Conservation (phyloP, 2,329 filamentous ascomycete species). For the Colletotrichum acutatum region DNA sequence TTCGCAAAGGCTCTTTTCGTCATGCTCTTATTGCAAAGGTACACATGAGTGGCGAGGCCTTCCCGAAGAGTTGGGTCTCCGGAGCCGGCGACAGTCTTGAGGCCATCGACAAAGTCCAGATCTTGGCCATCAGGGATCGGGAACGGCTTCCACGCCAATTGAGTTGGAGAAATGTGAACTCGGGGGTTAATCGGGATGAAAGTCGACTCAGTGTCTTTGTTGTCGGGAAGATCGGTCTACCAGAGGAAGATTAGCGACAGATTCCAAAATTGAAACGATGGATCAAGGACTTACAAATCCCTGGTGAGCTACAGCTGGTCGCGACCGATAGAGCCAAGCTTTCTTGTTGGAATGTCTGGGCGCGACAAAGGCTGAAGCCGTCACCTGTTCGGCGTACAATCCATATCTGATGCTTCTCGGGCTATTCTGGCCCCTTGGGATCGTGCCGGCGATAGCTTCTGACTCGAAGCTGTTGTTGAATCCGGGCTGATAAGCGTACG, state of each 20-base stretch:
- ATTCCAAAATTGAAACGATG: too few species aligned
- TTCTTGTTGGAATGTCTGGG: slow-evolving; percentile 45
- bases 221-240: slow-evolving; percentile 35
- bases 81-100: slow-evolving; percentile 60
- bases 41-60: slow-evolving; percentile 61
- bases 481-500: slow-evolving; percentile 65
- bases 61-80: slow-evolving; percentile 61
- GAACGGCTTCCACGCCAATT: slow-evolving; percentile 58
- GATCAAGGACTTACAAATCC: slow-evolving; percentile 24
- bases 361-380: slow-evolving; percentile 47
- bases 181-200: slow-evolving; percentile 57
- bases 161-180: slow-evolving; percentile 55
- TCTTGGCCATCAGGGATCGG: slow-evolving; percentile 43
- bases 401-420: slow-evolving; percentile 52
- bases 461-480: slow-evolving; percentile 62
- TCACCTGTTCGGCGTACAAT: slow-evolving; percentile 56
- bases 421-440: slow-evolving; percentile 57
- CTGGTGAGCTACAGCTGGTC: slow-evolving; percentile 46
- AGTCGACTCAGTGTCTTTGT: slow-evolving; percentile 49
- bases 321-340: slow-evolving; percentile 43
- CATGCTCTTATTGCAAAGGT: slow-evolving; percentile 59
- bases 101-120: slow-evolving; percentile 58
- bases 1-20: slow-evolving; percentile 59
- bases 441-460: slow-evolving; percentile 57
- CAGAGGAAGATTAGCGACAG: not conserved